Conservation (phyloP, 306 rosid genomes). For the Quercus engelmannii region DNA sequence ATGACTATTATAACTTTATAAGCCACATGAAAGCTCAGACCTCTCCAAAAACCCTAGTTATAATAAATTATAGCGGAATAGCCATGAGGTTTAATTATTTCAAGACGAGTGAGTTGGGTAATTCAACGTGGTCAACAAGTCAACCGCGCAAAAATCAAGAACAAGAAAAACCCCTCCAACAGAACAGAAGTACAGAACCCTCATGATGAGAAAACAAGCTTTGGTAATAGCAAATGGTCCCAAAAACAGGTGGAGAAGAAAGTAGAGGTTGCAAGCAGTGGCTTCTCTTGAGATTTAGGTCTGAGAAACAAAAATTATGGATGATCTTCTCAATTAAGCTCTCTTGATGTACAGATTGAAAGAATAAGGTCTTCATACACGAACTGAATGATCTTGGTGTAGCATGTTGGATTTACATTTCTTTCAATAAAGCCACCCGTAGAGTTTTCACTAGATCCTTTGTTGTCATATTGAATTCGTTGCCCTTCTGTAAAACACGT, state of each 20-base stretch:
- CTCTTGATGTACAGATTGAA: background rate
- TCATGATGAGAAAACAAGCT: slow-evolving; percentile 7
- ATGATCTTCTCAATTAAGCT: background rate
- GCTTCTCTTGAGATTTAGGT: slow-evolving; percentile 3
- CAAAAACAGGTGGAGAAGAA: background rate
- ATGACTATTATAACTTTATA: background rate
- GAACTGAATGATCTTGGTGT: background rate
- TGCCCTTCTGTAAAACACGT: slow-evolving; percentile 46
- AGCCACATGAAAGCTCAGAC: background rate
- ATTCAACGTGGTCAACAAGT: slow-evolving; percentile 20
- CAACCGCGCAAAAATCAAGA: slow-evolving; percentile 26
- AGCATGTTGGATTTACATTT: slow-evolving; percentile 15
- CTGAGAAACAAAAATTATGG: background rate
- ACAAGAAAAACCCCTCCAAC: slow-evolving; percentile 11
- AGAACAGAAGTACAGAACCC: background rate
- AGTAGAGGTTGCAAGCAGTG: background rate
- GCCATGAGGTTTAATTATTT: background rate
- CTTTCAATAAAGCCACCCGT: slow-evolving; percentile 34
- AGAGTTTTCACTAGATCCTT: slow-evolving; percentile 42
- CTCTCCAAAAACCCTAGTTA: background rate
- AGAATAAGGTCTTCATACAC: background rate
- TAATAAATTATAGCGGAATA: background rate
- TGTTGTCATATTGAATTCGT: slow-evolving; percentile 35
- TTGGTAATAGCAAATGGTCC: background rate
- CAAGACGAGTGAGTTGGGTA: background rate